phyloP scores from a whole-genome alignment of 2,329 filamentous ascomycete species.

The Fusarium sterilihyphosum region DNA sequence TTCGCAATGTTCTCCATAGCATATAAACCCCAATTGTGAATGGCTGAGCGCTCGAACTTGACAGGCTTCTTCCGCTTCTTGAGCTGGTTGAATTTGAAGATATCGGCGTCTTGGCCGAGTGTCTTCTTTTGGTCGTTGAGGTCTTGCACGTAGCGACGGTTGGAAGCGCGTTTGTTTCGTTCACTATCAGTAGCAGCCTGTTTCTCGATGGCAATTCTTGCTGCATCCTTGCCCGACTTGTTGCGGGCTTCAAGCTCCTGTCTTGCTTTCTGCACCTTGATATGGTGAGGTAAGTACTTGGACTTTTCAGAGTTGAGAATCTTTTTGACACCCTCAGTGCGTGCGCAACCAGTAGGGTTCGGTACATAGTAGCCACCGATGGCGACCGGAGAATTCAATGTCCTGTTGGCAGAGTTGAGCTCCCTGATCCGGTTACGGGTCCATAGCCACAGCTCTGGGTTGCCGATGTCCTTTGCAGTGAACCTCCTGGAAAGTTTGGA shows the following conservation, averaged over 20 bases:
- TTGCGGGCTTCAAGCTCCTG: conserved; percentile 88
- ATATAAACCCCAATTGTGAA: conserved; percentile 98
- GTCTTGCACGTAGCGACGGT: conserved; percentile 92
- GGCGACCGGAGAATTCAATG: conserved; percentile 48
- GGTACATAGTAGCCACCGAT: conserved; percentile 82
- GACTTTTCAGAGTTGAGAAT: conserved; percentile 98
- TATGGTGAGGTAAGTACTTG: conserved; percentile 96
- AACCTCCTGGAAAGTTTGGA: conserved; percentile 61
- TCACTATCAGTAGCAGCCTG: conserved; percentile 88
- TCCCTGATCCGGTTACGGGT: conserved; percentile 64
- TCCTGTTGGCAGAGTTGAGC: conserved; percentile 56
- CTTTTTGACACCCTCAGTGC: conserved; percentile 93
- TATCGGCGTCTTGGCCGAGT: conserved; percentile 84
- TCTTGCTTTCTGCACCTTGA: conserved; percentile 91
- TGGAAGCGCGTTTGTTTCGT: conserved; percentile 92
- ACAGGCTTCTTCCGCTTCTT: conserved; percentile 99
- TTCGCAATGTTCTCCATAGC: conserved; percentile 97
- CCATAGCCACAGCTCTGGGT: conserved; percentile 67
- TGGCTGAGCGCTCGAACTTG: conserved; percentile 95
- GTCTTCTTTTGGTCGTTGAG: conserved; percentile 95
- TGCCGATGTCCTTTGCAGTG: conserved; percentile 54
- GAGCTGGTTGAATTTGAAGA: conserved; percentile 96
- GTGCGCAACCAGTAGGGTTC: conserved; percentile 84
- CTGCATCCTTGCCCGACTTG: conserved; percentile 74
- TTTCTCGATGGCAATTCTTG: conserved; percentile 81